phyloP scores from a whole-genome alignment of 1,284 basidiomycete genomes.

The Ustilago hordei region DNA sequence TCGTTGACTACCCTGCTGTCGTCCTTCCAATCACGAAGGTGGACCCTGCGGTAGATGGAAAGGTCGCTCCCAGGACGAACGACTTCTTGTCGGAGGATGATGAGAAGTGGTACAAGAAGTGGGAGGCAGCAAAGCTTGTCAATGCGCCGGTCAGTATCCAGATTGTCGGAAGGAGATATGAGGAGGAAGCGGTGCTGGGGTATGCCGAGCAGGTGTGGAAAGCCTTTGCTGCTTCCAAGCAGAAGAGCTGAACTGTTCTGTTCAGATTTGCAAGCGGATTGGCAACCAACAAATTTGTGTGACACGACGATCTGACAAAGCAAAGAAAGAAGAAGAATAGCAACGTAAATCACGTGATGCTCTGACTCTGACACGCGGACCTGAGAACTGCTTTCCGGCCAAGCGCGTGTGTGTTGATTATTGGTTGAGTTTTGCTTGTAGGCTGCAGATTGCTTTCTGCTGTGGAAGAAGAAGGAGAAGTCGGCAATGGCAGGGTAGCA shows the following conservation, averaged over 20 bases:
- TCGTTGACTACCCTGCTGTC: constrained; percentile 78
- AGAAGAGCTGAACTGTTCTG: background rate
- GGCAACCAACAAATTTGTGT: background rate
- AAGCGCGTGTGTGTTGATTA: constrained; percentile 10
- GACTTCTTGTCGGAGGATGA: constrained; percentile 55
- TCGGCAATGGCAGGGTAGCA: background rate
- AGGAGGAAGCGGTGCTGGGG: constrained; percentile 79
- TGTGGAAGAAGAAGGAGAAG: background rate
- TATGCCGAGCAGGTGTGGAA: constrained; percentile 49
- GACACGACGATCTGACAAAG: background rate
- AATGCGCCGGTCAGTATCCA: constrained; percentile 79
- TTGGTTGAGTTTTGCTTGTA: background rate
- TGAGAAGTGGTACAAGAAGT: constrained; percentile 52
- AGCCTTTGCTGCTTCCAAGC: constrained; percentile 19
- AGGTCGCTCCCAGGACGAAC: constrained; percentile 71
- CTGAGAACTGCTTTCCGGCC: background rate
- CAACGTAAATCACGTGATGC: background rate
- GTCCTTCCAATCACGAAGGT: constrained; percentile 73
- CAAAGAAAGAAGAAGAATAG: background rate
- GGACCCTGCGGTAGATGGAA: constrained; percentile 73
- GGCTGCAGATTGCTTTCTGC: background rate
- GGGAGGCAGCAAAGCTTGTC: constrained; percentile 71
- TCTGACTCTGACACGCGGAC: background rate
- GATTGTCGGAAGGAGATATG: constrained; percentile 77
- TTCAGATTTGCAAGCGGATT: background rate